phyloP scores from a whole-genome alignment of 495 filamentous ascomycete species.

The Apodospora peruviana region DNA sequence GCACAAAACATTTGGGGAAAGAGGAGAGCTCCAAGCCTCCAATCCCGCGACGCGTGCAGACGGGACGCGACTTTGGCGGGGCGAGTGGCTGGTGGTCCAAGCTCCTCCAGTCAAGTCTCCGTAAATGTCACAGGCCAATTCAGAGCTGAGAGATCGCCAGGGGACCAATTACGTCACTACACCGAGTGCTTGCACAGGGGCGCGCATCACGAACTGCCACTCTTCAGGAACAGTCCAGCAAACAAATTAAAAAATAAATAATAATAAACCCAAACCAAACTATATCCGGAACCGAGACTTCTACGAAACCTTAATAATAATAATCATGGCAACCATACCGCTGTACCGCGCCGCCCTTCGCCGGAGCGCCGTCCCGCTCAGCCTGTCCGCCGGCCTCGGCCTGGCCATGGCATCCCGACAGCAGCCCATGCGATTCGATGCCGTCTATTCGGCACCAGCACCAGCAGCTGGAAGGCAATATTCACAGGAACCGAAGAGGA shows the following conservation, averaged over 20 bases:
- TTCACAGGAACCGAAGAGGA: constrained; percentile 9
- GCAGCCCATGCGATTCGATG: constrained; percentile 27
- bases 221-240: no score
- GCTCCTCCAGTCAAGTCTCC: neutral
- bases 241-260: neutral
- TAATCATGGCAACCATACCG: constrained; percentile 1
- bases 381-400: constrained; percentile 19
- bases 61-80: neutral
- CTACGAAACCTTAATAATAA: no score
- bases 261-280: neutral
- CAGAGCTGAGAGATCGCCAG: neutral
- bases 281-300: no score
- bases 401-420: constrained; percentile 16
- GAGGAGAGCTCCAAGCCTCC: neutral
- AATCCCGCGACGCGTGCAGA: neutral
- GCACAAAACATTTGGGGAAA: neutral
- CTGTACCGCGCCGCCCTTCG: constrained; percentile 12
- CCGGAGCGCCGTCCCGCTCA: constrained; percentile 16
- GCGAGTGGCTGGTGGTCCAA: neutral
- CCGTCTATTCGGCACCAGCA: constrained; percentile 1
- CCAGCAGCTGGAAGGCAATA: neutral
- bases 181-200: neutral
- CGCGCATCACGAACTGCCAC: no score
- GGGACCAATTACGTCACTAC: constrained; percentile 2
- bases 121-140: neutral